A percentile compares a stretch with the other conserved stretches of the same genome.
phyloP scores from a whole-genome alignment of 371 early-diverging fungal species.

The Nosema muscidifuracis region DNA sequence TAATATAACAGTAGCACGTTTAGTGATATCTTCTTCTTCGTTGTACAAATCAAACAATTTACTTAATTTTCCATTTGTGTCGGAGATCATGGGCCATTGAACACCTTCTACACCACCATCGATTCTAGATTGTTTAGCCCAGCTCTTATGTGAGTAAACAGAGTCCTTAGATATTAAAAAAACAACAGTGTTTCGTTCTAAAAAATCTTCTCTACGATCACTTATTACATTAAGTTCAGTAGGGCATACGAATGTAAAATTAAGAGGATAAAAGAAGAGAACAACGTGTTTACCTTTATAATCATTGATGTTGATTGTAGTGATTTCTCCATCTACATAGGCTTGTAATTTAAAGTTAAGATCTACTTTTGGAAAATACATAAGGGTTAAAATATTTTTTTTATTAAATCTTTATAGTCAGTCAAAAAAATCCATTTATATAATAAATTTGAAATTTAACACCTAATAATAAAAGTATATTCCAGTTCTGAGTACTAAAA shows the following conservation, averaged over 20 bases:
- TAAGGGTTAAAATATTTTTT: conserved; percentile 2
- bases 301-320: conserved; percentile 36
- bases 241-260: conserved; percentile 65
- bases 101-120: conserved; percentile 78
- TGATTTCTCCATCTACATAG: conserved; percentile 41
- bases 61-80: conserved; percentile 74
- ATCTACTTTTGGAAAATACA: conserved; percentile 24
- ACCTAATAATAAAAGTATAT: too few relatives aligned
- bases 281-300: conserved; percentile 63
- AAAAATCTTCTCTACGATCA: conserved; percentile 75
- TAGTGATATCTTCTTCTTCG: conserved; percentile 65
- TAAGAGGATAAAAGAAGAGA: conserved; percentile 74
- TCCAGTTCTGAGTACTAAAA: too few relatives aligned
- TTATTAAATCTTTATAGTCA: too few relatives aligned
- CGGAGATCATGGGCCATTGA: conserved; percentile 66
- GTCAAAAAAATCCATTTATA: too few relatives aligned
- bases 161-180: conserved; percentile 75
- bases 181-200: conserved; percentile 68
- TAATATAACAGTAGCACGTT: conserved; percentile 72
- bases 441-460: too few relatives aligned
- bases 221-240: conserved; percentile 73
- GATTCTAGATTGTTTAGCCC: conserved; percentile 70
- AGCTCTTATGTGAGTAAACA: conserved; percentile 67
- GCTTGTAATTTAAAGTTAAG: conserved; percentile 5
- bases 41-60: conserved; percentile 72